These are phyloP conservation scores for Chiua virens DNA, from an alignment of 768 basidiomycete genomes.

Conservation along the genomic window DNA sequence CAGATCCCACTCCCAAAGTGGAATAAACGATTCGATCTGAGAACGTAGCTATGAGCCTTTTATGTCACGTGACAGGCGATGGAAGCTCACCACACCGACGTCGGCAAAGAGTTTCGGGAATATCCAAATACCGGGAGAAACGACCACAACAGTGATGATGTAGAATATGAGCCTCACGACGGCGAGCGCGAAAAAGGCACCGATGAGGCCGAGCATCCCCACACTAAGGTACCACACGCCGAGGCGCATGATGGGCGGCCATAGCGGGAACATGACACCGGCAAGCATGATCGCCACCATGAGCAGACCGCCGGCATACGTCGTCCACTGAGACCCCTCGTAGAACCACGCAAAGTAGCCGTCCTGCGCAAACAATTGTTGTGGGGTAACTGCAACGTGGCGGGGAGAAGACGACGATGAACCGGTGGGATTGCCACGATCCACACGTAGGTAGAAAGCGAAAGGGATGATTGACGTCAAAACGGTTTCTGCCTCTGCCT, in stretches of 20 bases:
- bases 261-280: conserved; percentile 98
- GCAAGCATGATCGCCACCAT: conserved; percentile 95
- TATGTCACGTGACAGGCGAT: background rate
- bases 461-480: conserved; percentile 73
- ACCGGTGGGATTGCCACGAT: conserved; percentile 56
- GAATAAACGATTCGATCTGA: conserved; percentile 98
- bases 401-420: conserved; percentile 71
- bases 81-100: conserved; percentile 92
- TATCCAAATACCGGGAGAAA: conserved; percentile 95
- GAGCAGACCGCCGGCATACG: conserved; percentile 82
- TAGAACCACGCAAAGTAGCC: conserved; percentile 98
- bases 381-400: conserved; percentile 67
- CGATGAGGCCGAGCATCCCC: conserved; percentile 83
- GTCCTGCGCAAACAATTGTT: conserved; percentile 74
- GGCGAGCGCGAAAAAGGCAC: conserved; percentile 86
- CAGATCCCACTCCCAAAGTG: conserved; percentile 95
- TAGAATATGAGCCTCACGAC: conserved; percentile 92
- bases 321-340: conserved; percentile 91
- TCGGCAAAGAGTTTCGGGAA: conserved; percentile 98
- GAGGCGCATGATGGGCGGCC: conserved; percentile 89
- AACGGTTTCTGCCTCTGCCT: conserved; percentile 69
- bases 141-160: conserved; percentile 83
- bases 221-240: conserved; percentile 97
- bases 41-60: background rate
- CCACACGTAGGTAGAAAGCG: conserved; percentile 92